These are phyloP conservation scores for Trypanosoma brucei DNA, from an alignment of 208 protist genomes.

Conservation along the genomic window DNA sequence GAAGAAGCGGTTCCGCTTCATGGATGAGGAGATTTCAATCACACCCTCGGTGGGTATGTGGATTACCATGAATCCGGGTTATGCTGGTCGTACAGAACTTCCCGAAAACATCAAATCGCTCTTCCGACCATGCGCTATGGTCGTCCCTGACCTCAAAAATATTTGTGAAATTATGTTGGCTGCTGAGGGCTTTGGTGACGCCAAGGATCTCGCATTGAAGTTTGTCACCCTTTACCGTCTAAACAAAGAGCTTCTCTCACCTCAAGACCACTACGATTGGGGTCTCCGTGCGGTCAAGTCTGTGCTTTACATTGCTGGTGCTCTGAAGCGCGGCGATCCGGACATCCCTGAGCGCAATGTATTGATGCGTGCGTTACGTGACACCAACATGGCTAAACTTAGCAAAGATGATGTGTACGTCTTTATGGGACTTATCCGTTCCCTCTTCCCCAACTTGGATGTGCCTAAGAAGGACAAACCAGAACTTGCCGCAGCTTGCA, in stretches of 20 bases:
- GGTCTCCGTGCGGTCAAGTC: constrained; percentile 98
- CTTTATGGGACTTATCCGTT: constrained; percentile 96
- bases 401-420: constrained; percentile 97
- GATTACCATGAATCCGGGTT: constrained; percentile 98
- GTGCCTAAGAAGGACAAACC: constrained; percentile 94
- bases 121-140: constrained; percentile 97
- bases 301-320: constrained; percentile 96
- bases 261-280: constrained; percentile 99
- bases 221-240: constrained; percentile 97
- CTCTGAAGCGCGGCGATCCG: constrained; percentile 94
- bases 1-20: constrained; percentile 94
- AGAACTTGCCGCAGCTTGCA: constrained; percentile 88
- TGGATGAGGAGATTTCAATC: constrained; percentile 94
- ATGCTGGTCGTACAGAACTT: constrained; percentile 95
- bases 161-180: constrained; percentile 99
- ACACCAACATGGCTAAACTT: constrained; percentile 98
- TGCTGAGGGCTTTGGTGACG: constrained; percentile 95
- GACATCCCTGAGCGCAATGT: constrained; percentile 94
- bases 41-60: constrained; percentile 91
- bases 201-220: constrained; percentile 96
- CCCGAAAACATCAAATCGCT: constrained; percentile 97
- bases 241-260: constrained; percentile 95
- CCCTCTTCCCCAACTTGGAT: constrained; percentile 96
- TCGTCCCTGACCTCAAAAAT: constrained; percentile 97
- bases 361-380: constrained; percentile 96